Evolutionary conservation across 768 basidiomycete species (phyloP).

Genomic region (Boletus eberwhitei): DNA sequence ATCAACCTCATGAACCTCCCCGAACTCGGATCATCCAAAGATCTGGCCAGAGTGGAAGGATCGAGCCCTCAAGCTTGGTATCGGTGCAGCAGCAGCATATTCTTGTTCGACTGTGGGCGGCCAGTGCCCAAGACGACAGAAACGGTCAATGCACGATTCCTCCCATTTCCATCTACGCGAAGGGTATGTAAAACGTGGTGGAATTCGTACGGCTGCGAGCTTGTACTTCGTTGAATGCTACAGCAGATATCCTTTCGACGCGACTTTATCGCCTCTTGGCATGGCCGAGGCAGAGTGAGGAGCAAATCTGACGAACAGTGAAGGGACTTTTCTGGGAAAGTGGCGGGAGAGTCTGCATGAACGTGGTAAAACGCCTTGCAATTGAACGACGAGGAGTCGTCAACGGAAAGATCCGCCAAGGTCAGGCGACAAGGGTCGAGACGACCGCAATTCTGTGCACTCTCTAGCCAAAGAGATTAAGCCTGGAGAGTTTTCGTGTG

Average conservation of each 20-base stretch:
- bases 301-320: too few relatives aligned
- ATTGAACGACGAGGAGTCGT: slow-evolving; percentile 51
- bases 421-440: slow-evolving; percentile 28
- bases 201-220: slow-evolving; percentile 54
- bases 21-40: too few relatives aligned
- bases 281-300: too few relatives aligned
- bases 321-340: slow-evolving; percentile 58
- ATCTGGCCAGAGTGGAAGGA: too few relatives aligned
- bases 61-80: too few relatives aligned
- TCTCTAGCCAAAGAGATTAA: slow-evolving; percentile 33
- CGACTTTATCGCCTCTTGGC: too few relatives aligned
- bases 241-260: too few relatives aligned
- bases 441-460: slow-evolving; percentile 34
- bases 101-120: slow-evolving; percentile 1
- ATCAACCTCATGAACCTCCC: slow-evolving; percentile 28
- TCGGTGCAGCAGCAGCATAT: too few relatives aligned
- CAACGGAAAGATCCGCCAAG: slow-evolving; percentile 16
- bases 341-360: slow-evolving; percentile 55
- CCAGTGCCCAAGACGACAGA: slow-evolving; percentile 20
- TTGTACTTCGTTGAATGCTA: too few relatives aligned
- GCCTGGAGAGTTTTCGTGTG: slow-evolving; percentile 34
- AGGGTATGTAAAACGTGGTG: slow-evolving; percentile 42
- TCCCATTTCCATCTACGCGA: slow-evolving; percentile 22
- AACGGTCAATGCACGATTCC: slow-evolving; percentile 28
- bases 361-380: slow-evolving; percentile 69